Conservation (phyloP, 805 yeast species). For the Myxozyma geophila region DNA sequence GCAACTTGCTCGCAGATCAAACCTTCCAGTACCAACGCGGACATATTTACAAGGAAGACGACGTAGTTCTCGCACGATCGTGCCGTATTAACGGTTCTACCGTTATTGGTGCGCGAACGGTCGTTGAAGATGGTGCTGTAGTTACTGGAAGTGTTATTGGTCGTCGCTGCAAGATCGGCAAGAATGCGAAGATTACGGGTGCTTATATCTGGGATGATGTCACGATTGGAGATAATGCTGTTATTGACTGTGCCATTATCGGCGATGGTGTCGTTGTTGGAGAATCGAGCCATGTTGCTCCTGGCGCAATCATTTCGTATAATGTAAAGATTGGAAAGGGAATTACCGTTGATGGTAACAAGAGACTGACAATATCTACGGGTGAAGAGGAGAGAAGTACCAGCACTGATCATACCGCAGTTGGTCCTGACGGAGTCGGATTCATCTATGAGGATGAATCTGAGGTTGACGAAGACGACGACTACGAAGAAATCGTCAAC, state of each 20-base stretch:
- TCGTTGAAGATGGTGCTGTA: conserved; percentile 73
- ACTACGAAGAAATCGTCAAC: conserved; percentile 41
- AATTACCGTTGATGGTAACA: conserved; percentile 26
- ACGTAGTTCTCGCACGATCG: conserved; percentile 90
- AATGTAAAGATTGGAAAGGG: conserved; percentile 53
- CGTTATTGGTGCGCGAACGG: conserved; percentile 77
- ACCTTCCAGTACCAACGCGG: conserved; percentile 79
- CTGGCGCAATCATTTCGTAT: conserved; percentile 82
- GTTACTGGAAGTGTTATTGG: conserved; percentile 81
- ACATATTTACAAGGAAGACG: conserved; percentile 86
- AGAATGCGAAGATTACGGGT: conserved; percentile 68
- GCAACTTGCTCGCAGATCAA: conserved; percentile 72
- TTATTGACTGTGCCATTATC: conserved; percentile 66
- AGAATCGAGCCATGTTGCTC: conserved; percentile 54
- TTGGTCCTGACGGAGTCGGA: conserved; percentile 51
- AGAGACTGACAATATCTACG: conserved; percentile 30
- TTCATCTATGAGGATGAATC: conserved; percentile 47
- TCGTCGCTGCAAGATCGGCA: conserved; percentile 81
- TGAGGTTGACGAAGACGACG: conserved; percentile 55
- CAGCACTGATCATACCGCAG: conserved; percentile 37
- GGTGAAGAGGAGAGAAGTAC: conserved; percentile 29
- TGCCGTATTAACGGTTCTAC: conserved; percentile 81
- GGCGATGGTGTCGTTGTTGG: conserved; percentile 68
- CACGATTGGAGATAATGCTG: conserved; percentile 65
- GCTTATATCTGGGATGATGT: conserved; percentile 90